phyloP scores from a whole-genome alignment of 2,329 filamentous ascomycete genomes.

The Gaeumannomyces sp. region DNA sequence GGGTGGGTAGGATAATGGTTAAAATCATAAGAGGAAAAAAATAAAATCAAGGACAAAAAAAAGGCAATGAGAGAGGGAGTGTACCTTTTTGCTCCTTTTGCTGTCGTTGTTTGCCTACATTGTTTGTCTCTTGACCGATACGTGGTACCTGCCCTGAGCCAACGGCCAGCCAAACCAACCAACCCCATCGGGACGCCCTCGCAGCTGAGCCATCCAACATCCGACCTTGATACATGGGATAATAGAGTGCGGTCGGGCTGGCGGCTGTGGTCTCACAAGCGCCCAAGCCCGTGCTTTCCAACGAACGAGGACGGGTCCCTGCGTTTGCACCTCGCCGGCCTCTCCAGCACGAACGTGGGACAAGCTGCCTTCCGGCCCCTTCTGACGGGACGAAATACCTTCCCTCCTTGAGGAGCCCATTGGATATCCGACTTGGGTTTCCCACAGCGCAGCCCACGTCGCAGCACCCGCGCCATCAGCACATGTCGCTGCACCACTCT shows the following conservation, averaged over 20 bases:
- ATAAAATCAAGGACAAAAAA: too few relatives aligned
- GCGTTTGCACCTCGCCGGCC: too few relatives aligned
- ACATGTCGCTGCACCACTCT: background rate
- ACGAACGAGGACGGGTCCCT: background rate
- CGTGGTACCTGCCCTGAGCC: background rate
- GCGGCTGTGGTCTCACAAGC: background rate
- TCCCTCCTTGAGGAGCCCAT: background rate
- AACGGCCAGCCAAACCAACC: constrained; percentile 1
- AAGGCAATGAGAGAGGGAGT: background rate
- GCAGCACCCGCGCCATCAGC: background rate
- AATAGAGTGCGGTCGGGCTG: background rate
- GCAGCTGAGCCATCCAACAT: background rate
- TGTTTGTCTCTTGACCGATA: background rate
- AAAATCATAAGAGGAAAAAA: constrained; percentile 9
- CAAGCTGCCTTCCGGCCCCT: too few relatives aligned
- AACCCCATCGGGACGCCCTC: too few relatives aligned
- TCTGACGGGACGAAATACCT: background rate
- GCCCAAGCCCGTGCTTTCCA: background rate
- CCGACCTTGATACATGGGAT: background rate
- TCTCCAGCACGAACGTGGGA: background rate
- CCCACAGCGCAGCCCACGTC: background rate
- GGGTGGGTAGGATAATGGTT: background rate
- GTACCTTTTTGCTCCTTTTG: background rate
- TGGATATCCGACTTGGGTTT: background rate
- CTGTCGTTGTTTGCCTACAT: background rate